Percentiles rank a stretch among this genome's conserved stretches.
phyloP scores from a whole-genome alignment of 352 stramenopile genomes.

The Sclerospora graminicola region DNA sequence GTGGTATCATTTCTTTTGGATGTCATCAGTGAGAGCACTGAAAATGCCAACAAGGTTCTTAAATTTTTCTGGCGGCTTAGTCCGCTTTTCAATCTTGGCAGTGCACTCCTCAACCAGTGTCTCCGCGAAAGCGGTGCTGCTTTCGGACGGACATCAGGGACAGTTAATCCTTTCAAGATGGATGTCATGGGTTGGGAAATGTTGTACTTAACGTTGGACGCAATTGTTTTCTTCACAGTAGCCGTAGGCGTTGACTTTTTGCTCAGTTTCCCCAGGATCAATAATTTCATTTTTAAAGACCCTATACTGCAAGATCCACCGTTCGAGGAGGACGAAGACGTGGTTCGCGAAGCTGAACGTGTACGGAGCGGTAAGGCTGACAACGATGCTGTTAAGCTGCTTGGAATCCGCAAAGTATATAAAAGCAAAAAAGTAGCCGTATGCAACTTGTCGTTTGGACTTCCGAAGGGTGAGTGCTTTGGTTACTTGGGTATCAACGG shows the following conservation, averaged over 20 bases:
- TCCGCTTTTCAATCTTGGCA: conserved; percentile 43
- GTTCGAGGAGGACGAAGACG: conserved; percentile 26
- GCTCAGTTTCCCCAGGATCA: conserved; percentile 19
- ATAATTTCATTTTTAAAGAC: too few relatives aligned
- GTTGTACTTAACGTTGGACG: conserved; percentile 32
- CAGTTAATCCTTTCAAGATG: conserved; percentile 38
- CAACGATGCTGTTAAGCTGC: conserved; percentile 25
- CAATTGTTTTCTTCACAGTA: conserved; percentile 18
- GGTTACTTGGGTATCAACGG: conserved; percentile 93
- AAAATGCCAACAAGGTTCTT: conserved; percentile 41
- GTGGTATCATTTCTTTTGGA: conserved; percentile 46
- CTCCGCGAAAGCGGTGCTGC: too few relatives aligned
- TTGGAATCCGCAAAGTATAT: conserved; percentile 38
- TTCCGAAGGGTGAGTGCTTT: conserved; percentile 87
- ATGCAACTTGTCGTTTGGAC: conserved; percentile 63
- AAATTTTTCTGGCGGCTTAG: conserved; percentile 73
- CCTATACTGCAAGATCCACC: too few relatives aligned
- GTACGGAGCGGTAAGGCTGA: conserved; percentile 23
- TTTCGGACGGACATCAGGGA: too few relatives aligned
- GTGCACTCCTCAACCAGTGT: conserved; percentile 30
- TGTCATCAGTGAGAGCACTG: conserved; percentile 31
- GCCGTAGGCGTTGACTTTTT: conserved; percentile 31
- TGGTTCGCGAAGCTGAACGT: conserved; percentile 30
- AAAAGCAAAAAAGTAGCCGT: conserved; percentile 68
- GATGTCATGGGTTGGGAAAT: conserved; percentile 57